Base-by-base conservation (phyloP, 306 rosid genomes). In the Vachellia pachyceras region DNA sequence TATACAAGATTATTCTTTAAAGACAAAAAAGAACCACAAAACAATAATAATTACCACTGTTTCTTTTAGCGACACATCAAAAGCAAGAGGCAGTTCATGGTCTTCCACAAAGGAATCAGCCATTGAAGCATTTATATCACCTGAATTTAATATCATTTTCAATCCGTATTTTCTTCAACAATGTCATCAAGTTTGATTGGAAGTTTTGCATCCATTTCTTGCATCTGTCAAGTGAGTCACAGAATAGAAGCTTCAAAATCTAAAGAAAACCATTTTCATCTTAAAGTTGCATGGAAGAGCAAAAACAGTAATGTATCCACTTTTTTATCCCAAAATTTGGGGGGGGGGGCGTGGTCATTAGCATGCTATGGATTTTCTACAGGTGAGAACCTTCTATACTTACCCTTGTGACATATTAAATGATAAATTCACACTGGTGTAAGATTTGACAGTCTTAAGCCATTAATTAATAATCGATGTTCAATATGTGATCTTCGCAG, bases 201-300 rank as follows among this genome's bases (percentile, higher is more conserved):
- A 86, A 88, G 86, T 83, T 90, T 87, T 55, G 70, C 72, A 69
- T 89, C 97, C 55, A 94, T 87, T 79, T 84, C 80, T 68, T 89
- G 86, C 71, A 84, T 84, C 98, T 92, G 92, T 80, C n/a, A 76
- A 82, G 69, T 17, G 73, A 41, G 87, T 75, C 72, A 77, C 75
- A 63, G 47, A 49, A 80, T 82, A 82, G 85, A 86, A 69, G 80
- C 52, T 69, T 69, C n/a, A 84, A 76, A 75, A 83, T n/a, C 41
- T 54, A 69, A 49, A 64, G 72, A 68, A 41, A 44, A 79, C 66
- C 10, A 45, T 52, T 44, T 70, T 55, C 63, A 77, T 52, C 73
- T 69, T 49, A 69, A 78, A 52, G 7, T 22, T 4, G 22, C 20
- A 74, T 4, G 20, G 37, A 55, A 36, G 46, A n/a, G 40, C 13